Base-by-base conservation (phyloP, 306 rosid species). In the Oxytropis ochrocephala region DNA sequence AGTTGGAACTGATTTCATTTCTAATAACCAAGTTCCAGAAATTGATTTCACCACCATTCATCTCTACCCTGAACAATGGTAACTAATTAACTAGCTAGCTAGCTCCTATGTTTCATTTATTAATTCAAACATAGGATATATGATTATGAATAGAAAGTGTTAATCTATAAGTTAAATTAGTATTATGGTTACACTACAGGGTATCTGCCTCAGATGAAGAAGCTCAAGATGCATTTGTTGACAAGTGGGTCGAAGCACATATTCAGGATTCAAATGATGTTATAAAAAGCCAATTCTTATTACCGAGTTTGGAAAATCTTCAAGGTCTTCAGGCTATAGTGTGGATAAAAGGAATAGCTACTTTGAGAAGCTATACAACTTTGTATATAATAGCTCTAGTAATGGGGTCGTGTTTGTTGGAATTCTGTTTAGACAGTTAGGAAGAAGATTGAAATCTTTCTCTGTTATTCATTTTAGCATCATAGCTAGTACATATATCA, bases 1-100 rank as follows among this genome's bases (percentile, higher is more conserved):
- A 79, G 66, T 42, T 30, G 84, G 86, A 50, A 82, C 84, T n/a
- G 83, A 79, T 82, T 82, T 82, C 49, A 79, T 82, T 36, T 66
- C 84, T 24, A 82, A 82, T 69, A 82, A 78, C 18, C 83, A 30
- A 57, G 52, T 82, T 61, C 76, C 77, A 1, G 6, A 75, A 79
- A 56, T 79, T 0, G 84, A 82, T 67, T 82, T 75, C 11, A 18
- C 81, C 29, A 52, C 81, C 51, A 82, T 82, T n/a, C 86, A 82
- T 67, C 16, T 82, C 13, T 82, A 82, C 47, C 78, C 86, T 17
- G 80, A 77, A 0, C 70, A 56, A 57, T 83, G 87, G 87, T 83
- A 76, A 57, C 11, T 4, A 51, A 36, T 41, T 8, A 39, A 2
- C 43, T 39, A 39, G 11, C 13, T 9, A 41, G 3, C 3, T 33